These are phyloP conservation scores for Boechera retrofracta DNA, from an alignment of 345 rosid species.

Conservation along the genomic window DNA sequence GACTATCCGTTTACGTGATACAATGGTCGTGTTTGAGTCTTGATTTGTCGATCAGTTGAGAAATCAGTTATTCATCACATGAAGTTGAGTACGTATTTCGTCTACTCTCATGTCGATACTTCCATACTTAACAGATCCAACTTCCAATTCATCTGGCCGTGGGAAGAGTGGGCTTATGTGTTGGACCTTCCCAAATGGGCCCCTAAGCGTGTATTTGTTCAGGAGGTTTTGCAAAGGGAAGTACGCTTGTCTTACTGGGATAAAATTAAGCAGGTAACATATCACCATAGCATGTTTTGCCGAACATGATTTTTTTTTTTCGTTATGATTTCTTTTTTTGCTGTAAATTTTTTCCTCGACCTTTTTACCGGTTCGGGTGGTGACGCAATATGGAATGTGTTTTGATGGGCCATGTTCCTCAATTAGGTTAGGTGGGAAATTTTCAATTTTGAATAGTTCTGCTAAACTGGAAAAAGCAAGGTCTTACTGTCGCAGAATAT, in stretches of 20 bases:
- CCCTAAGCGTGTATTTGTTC: conserved; percentile 96
- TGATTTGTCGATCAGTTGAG: conserved; percentile 14
- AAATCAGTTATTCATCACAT: conserved; percentile 17
- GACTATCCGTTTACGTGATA: neutral
- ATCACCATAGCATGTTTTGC: neutral
- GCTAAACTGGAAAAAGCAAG: neutral
- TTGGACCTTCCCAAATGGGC: conserved; percentile 98
- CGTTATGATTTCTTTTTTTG: neutral
- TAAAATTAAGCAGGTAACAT: conserved; percentile 86
- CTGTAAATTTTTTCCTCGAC: neutral
- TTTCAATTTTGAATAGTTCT: neutral
- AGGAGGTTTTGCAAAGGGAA: conserved; percentile 98
- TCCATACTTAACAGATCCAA: conserved; percentile 70
- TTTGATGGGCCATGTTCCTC: neutral
- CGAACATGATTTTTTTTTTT: neutral
- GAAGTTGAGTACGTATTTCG: conserved; percentile 6
- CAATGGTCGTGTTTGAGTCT: neutral
- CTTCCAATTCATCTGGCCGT: conserved; percentile 99
- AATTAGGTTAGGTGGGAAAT: neutral
- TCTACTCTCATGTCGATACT: conserved; percentile 15
- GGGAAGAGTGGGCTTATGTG: conserved; percentile 99
- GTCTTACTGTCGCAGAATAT: neutral
- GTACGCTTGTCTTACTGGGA: conserved; percentile 98
- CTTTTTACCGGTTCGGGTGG: neutral
- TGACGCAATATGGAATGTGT: neutral